Base-by-base conservation (phyloP, 2,329 filamentous ascomycete genomes). In the Elsinoe fawcettii region DNA sequence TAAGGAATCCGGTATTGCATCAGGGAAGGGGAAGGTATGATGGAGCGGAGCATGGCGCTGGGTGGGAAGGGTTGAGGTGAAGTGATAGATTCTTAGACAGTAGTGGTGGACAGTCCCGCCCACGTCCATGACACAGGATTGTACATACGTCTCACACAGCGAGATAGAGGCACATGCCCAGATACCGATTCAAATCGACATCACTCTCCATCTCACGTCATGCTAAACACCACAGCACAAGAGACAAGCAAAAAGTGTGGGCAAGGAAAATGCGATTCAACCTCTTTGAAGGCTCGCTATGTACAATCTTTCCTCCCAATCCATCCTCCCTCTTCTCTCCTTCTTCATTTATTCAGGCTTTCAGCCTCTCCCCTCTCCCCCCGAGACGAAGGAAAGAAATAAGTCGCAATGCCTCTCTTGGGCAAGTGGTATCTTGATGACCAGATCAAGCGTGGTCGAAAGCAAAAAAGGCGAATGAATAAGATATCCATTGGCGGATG, bases 1-100 rank as follows among this genome's bases (percentile, higher is more conserved):
- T 1, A 66, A 73, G 53, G 70, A 25, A n/a, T n/a, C 27, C 27
- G 5, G 27, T 9, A 30, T 5, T 5, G 5, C 27, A 30, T 30
- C 27, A 30, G 41, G 20, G 20, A 12, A 8, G 41, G 20, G 41
- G 20, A 27, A 20, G 41, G 11, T 6, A 12, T 18, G 5, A 9
- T 8, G 16, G 41, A 5, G 9, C 5, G 39, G 3, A 9, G 39
- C 9, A 30, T 5, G 16, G 1, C 4, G 39, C 16, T 2, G 11
- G 16, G 39, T 7, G 14, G 39, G 6, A 25, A 9, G 18, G 20
- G 25, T n/a, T 6, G 2, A 18, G 18, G 41, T 23, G 41, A 44
- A 16, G 14, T 9, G 27, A 30, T 30, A 30, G 27, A 30, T 5
- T 30, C 5, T 30, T 30, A 5, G n/a, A n/a, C n/a, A n/a, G 5